These are phyloP conservation scores for Leonotis leonurus DNA, from an alignment of 257 asterid species.

Conservation along the genomic window DNA sequence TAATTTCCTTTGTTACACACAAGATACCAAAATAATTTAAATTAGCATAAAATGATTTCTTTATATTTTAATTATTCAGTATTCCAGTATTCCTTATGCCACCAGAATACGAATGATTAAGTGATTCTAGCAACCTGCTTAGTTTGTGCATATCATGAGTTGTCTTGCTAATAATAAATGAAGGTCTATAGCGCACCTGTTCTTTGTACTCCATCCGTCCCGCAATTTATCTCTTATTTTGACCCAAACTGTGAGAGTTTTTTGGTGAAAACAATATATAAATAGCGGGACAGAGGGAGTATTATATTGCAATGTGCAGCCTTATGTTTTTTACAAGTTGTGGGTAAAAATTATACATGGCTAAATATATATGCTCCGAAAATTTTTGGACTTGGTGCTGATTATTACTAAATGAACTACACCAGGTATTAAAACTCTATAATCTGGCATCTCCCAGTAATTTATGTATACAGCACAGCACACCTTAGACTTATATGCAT, in stretches of 20 bases:
- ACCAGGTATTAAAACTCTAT: background rate
- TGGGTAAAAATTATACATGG: no score
- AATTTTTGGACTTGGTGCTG: background rate
- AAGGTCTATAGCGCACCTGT: no score
- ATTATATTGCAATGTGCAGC: no score
- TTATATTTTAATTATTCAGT: background rate
- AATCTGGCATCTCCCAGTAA: background rate
- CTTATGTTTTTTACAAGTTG: no score
- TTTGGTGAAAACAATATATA: no score
- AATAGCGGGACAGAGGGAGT: no score
- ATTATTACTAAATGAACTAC: no score
- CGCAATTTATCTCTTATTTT: no score
- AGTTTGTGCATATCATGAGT: background rate
- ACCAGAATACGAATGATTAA: background rate
- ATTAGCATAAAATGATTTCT: background rate
- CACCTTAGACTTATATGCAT: slow-evolving; percentile 92
- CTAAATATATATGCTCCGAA: no score
- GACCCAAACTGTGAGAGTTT: no score
- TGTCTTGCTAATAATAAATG: no score
- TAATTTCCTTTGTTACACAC: background rate
- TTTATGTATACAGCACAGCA: slow-evolving; percentile 19
- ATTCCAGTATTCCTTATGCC: background rate
- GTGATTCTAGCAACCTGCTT: background rate
- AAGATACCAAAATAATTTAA: background rate
- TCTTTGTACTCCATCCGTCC: no score